Percentiles rank a stretch among this genome's conserved stretches.
Evolutionary conservation across 768 basidiomycete species (phyloP).

Genomic region (Boletus rubropictus): DNA sequence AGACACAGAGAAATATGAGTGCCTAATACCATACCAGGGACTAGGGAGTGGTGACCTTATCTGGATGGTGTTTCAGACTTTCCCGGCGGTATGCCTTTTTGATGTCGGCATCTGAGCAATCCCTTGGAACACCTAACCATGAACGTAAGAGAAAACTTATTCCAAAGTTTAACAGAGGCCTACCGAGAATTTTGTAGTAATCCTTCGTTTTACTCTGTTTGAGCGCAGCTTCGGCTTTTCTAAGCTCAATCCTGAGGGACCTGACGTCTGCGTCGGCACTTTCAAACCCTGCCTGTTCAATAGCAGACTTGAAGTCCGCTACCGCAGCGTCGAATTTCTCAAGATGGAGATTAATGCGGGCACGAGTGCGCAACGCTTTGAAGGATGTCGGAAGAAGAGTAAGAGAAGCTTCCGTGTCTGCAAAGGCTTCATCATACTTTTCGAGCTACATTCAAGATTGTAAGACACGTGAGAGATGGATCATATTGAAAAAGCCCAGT

Average conservation of each 20-base stretch:
- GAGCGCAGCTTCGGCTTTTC: conserved; percentile 74
- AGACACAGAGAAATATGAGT: conserved; percentile 8
- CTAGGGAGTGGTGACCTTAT: conserved; percentile 49
- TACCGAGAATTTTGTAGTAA: conserved; percentile 73
- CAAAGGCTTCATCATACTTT: conserved; percentile 60
- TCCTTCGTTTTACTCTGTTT: conserved; percentile 90
- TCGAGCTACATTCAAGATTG: conserved; percentile 43
- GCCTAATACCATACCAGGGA: not conserved
- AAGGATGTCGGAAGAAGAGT: conserved; percentile 57
- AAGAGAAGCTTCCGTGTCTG: conserved; percentile 67
- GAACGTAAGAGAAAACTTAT: not conserved
- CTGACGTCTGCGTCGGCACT: conserved; percentile 59
- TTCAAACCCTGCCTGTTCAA: conserved; percentile 65
- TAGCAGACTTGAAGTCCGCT: conserved; percentile 73
- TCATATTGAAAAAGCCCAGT: not conserved
- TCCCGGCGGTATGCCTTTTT: conserved; percentile 90
- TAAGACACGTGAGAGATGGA: not conserved
- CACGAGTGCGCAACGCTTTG: conserved; percentile 84
- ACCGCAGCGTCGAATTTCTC: conserved; percentile 71
- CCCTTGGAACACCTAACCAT: conserved; percentile 37
- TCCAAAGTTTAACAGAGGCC: not conserved
- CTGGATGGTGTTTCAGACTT: conserved; percentile 79
- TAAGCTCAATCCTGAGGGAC: conserved; percentile 58
- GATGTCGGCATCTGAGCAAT: conserved; percentile 66
- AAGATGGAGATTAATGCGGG: conserved; percentile 67